phyloP scores from a whole-genome alignment of 2,329 filamentous ascomycete species.

The Ascochyta clinopodiicola region DNA sequence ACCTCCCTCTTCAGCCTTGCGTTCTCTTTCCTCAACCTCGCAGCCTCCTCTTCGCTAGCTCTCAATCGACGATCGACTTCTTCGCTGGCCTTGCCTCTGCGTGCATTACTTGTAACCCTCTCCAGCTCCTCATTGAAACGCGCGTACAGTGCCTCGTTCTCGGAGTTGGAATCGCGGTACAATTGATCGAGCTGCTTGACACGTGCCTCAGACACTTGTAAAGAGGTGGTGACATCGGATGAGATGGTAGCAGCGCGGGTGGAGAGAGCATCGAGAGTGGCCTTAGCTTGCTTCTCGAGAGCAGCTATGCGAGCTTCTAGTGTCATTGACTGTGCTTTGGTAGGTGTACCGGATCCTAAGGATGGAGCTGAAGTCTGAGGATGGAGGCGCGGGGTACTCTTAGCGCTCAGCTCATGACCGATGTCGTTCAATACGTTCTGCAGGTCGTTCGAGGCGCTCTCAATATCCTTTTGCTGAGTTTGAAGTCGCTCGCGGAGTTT shows the following conservation, averaged over 20 bases:
- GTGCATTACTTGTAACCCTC: slow-evolving; percentile 75
- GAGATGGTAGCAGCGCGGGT: slow-evolving; percentile 60
- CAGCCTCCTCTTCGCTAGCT: slow-evolving; percentile 78
- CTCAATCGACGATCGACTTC: slow-evolving; percentile 75
- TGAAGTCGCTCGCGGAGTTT: slow-evolving; percentile 82
- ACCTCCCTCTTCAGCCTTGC: slow-evolving; percentile 82
- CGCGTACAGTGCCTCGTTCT: slow-evolving; percentile 92
- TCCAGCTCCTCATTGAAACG: slow-evolving; percentile 90
- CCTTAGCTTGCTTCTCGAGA: slow-evolving; percentile 72
- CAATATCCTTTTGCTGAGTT: slow-evolving; percentile 77
- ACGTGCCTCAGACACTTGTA: slow-evolving; percentile 78
- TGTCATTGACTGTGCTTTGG: slow-evolving; percentile 30
- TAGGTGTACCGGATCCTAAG: slow-evolving; percentile 23
- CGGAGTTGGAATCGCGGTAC: slow-evolving; percentile 84
- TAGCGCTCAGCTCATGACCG: slow-evolving; percentile 73
- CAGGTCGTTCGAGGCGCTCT: slow-evolving; percentile 71
- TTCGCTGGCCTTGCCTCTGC: slow-evolving; percentile 77
- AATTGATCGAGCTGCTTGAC: slow-evolving; percentile 84
- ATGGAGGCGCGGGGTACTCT: slow-evolving; percentile 39
- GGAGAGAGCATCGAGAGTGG: slow-evolving; percentile 44
- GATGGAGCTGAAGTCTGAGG: slow-evolving; percentile 40
- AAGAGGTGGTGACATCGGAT: slow-evolving; percentile 72
- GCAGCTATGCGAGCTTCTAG: slow-evolving; percentile 65
- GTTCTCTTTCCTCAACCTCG: slow-evolving; percentile 83
- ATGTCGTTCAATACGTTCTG: slow-evolving; percentile 81